Conservation (phyloP, 2,329 filamentous ascomycete genomes). For the Curvularia spicifera region DNA sequence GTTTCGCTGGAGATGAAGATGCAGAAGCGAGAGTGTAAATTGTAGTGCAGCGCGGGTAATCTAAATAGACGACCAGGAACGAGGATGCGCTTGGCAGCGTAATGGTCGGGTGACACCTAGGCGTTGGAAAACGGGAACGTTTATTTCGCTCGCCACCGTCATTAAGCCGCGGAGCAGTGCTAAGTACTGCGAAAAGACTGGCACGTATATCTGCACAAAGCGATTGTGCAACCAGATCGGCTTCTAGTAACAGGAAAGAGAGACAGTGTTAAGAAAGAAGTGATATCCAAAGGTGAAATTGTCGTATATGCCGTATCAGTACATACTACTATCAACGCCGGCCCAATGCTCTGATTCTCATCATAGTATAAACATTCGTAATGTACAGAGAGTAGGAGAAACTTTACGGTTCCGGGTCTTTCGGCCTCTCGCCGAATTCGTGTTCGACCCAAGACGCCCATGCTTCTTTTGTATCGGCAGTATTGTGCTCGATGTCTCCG, state of each 20-base stretch:
- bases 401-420: constrained; percentile 27
- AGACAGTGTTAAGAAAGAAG: not conserved
- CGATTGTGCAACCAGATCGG: not conserved
- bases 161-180: not conserved
- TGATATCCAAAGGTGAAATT: not conserved
- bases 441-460: constrained; percentile 41
- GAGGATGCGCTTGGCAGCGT: constrained; percentile 10
- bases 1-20: not conserved
- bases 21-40: constrained; percentile 22
- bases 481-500: not conserved
- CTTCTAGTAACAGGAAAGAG: not conserved
- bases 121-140: not conserved
- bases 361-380: constrained; percentile 5
- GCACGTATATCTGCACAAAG: not conserved
- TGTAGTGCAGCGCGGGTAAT: constrained; percentile 19
- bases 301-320: not conserved
- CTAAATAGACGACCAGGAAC: constrained; percentile 22
- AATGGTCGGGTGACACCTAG: constrained; percentile 15
- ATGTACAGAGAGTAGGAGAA: constrained; percentile 7
- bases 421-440: constrained; percentile 35
- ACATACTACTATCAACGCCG: not conserved
- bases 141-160: constrained; percentile 6
- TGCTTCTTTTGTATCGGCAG: constrained; percentile 18
- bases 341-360: constrained; percentile 11
- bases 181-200: not conserved